Percentiles rank a stretch among this genome's conserved stretches.
Conservation (phyloP, 1,139 yeast genomes). For the Casaregolazyma suthepensis region DNA sequence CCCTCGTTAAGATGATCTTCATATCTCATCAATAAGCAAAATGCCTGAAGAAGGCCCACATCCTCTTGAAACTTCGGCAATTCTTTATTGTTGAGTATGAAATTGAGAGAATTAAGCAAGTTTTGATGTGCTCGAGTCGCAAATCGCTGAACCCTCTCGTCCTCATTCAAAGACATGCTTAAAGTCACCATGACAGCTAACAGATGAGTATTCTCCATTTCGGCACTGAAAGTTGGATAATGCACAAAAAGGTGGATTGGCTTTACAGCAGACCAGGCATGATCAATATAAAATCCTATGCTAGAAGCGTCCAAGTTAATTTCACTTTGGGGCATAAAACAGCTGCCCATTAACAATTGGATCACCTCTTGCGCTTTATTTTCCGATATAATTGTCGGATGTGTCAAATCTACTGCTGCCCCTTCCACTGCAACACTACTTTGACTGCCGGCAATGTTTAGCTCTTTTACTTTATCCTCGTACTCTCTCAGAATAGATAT, state of each 20-base stretch:
- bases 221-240: slow-evolving; percentile 36
- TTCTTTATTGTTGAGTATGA: slow-evolving; percentile 11
- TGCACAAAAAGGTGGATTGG: slow-evolving; percentile 32
- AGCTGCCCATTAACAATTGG: slow-evolving; percentile 1
- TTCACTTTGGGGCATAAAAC: not conserved
- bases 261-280: slow-evolving; percentile 23
- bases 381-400: slow-evolving; percentile 5
- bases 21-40: slow-evolving; percentile 24
- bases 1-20: slow-evolving; percentile 21
- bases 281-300: slow-evolving; percentile 20
- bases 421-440: slow-evolving; percentile 1
- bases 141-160: slow-evolving; percentile 12
- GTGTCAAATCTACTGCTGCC: not conserved
- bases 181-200: slow-evolving; percentile 34
- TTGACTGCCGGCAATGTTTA: slow-evolving; percentile 1
- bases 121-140: slow-evolving; percentile 19
- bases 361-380: slow-evolving; percentile 1
- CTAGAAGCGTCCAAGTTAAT: slow-evolving; percentile 10
- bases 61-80: slow-evolving; percentile 13
- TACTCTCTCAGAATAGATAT: slow-evolving; percentile 10
- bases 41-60: slow-evolving; percentile 26
- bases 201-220: slow-evolving; percentile 29
- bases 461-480: slow-evolving; percentile 5
- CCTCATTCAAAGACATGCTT: slow-evolving; percentile 34
- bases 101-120: slow-evolving; percentile 9